A percentile compares a stretch with the other conserved stretches of the same genome.
Evolutionary conservation across 2,329 filamentous ascomycete species (phyloP).

Genomic region (Tolypocladium cylindrosporum): DNA sequence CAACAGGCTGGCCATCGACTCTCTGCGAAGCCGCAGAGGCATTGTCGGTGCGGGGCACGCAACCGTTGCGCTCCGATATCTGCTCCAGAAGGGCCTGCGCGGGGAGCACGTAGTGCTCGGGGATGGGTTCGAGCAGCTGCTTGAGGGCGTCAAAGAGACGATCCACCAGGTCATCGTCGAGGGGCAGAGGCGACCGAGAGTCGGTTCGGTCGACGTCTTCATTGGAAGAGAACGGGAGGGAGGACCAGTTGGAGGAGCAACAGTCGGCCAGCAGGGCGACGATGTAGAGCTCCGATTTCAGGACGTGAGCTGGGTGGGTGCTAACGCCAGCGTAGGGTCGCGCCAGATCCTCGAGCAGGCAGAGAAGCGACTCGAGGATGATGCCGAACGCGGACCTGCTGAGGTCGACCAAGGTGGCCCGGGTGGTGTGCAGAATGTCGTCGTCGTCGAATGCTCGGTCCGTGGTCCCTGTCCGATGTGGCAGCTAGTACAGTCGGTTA

Average conservation of each 20-base stretch:
- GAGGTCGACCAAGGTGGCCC: constrained; percentile 50
- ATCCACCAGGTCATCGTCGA: constrained; percentile 41
- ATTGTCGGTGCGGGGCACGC: constrained; percentile 20
- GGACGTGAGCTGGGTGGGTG: constrained; percentile 47
- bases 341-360: constrained; percentile 47
- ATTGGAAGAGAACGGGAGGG: constrained; percentile 18
- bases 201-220: constrained; percentile 9
- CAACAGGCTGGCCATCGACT: constrained; percentile 7
- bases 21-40: constrained; percentile 6
- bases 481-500: constrained; percentile 4
- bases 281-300: constrained; percentile 56
- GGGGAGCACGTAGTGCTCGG: constrained; percentile 46
- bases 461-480: constrained; percentile 6
- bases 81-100: constrained; percentile 49
- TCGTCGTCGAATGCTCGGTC: constrained; percentile 31
- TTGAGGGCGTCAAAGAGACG: constrained; percentile 47
- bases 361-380: constrained; percentile 47
- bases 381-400: constrained; percentile 41
- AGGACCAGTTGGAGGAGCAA: constrained; percentile 50
- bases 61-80: constrained; percentile 24
- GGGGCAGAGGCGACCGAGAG: constrained; percentile 20
- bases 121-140: constrained; percentile 46
- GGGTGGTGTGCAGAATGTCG: constrained; percentile 50
- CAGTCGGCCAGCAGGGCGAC: constrained; percentile 55
- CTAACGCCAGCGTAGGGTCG: constrained; percentile 41